These are phyloP conservation scores for Candida maesae DNA, from an alignment of 805 yeast genomes.

Conservation along the genomic window DNA sequence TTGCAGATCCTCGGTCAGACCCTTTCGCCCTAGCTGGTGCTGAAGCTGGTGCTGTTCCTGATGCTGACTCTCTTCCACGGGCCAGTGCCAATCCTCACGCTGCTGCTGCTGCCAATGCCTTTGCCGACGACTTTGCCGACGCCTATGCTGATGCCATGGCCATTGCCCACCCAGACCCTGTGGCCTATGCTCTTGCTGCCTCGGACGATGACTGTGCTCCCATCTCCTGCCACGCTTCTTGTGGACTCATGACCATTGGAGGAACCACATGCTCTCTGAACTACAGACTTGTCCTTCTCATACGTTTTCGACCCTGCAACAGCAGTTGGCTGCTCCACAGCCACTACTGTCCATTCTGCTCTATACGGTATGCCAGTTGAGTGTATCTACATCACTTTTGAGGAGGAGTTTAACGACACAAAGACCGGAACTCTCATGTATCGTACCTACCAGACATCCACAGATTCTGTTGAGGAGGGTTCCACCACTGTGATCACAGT, in stretches of 20 bases:
- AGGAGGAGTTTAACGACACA: conserved; percentile 1
- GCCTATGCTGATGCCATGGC: not conserved
- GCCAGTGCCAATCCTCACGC: not conserved
- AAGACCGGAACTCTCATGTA: conserved; percentile 1
- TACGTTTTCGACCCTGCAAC: no score
- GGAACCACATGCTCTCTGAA: conserved; percentile 29
- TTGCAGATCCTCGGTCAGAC: not conserved
- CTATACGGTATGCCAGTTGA: conserved; percentile 7
- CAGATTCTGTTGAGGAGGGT: no score
- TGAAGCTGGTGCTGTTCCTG: not conserved
- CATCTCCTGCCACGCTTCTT: not conserved
- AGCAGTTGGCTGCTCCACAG: not conserved
- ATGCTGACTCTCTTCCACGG: not conserved
- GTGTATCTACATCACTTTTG: conserved; percentile 14
- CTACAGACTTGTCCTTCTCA: no score
- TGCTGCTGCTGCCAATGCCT: not conserved
- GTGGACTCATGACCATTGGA: conserved; percentile 22
- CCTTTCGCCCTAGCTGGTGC: conserved; percentile 1
- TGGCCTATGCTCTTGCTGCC: not conserved
- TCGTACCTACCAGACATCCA: conserved; percentile 12
- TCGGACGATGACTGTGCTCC: not conserved
- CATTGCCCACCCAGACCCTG: not conserved
- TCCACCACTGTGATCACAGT: no score
- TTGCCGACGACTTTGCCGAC: not conserved
- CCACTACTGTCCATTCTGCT: not conserved